phyloP scores from a whole-genome alignment of 2,329 filamentous ascomycete species.

The Cladobotryum protrusum region DNA sequence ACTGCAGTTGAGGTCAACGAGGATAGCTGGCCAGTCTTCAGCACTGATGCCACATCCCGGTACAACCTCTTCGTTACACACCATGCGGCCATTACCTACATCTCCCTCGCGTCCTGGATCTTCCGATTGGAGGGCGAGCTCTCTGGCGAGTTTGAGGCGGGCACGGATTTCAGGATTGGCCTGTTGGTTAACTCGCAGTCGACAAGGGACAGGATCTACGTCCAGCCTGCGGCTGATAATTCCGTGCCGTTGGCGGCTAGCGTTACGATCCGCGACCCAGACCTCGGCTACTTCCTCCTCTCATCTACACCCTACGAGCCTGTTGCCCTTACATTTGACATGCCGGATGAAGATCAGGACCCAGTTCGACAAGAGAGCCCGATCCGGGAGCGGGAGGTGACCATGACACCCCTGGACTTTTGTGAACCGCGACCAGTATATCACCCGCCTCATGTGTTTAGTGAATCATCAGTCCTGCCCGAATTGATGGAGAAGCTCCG shows the following conservation, averaged over 20 bases:
- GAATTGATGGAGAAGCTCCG: constrained; percentile 49
- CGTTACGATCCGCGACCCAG: constrained; percentile 51
- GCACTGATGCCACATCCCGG: constrained; percentile 52
- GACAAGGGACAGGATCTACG: constrained; percentile 52
- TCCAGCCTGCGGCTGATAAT: constrained; percentile 42
- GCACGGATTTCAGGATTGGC: constrained; percentile 56
- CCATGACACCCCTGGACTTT: constrained; percentile 42
- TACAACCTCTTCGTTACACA: constrained; percentile 60
- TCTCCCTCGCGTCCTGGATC: constrained; percentile 57
- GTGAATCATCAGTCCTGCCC: constrained; percentile 50
- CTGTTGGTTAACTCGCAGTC: constrained; percentile 54
- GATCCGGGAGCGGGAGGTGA: constrained; percentile 34
- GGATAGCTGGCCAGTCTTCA: constrained; percentile 58
- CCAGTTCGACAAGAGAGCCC: constrained; percentile 39
- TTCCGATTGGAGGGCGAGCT: constrained; percentile 59
- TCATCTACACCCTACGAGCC: constrained; percentile 54
- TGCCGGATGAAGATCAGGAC: constrained; percentile 45
- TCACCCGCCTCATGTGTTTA: constrained; percentile 56
- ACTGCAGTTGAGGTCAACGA: constrained; percentile 47
- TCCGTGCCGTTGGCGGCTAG: constrained; percentile 47
- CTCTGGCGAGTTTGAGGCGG: constrained; percentile 47
- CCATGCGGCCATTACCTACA: constrained; percentile 51
- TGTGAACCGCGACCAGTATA: constrained; percentile 62
- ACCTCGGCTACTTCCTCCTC: constrained; percentile 58
- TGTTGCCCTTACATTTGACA: constrained; percentile 53